Evolutionary conservation across 2,329 filamentous ascomycete species (phyloP).

Genomic region (Sclerotinia subarctica): DNA sequence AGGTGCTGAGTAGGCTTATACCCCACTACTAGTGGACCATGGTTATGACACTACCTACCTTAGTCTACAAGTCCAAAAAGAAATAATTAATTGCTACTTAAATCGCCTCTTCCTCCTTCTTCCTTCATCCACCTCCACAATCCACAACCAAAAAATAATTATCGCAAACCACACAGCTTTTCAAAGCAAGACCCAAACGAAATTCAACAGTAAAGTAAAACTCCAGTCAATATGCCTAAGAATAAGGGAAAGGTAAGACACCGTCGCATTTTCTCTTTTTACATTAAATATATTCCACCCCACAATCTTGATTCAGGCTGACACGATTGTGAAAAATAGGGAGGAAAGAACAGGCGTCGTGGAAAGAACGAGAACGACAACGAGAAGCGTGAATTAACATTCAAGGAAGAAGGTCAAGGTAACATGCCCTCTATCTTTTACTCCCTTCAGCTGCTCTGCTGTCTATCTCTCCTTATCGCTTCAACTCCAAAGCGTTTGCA

Average conservation of each 20-base stretch:
- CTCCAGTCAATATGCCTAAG: slow-evolving; percentile 75
- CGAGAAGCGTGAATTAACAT: slow-evolving; percentile 96
- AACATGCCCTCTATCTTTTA: slow-evolving; percentile 29
- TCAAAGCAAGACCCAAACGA: background rate
- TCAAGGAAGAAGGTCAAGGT: slow-evolving; percentile 97
- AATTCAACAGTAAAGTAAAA: slow-evolving; percentile 15
- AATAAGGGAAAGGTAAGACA: slow-evolving; percentile 92
- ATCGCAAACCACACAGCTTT: background rate
- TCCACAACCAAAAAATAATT: background rate
- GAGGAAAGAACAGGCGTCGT: slow-evolving; percentile 96
- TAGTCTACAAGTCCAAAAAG: background rate
- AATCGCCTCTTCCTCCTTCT: background rate
- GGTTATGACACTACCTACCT: background rate
- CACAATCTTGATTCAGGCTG: slow-evolving; percentile 6
- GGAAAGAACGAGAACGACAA: slow-evolving; percentile 99
- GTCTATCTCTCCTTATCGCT: slow-evolving; percentile 17
- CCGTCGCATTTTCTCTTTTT: background rate
- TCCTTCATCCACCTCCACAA: background rate
- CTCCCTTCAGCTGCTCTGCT: background rate
- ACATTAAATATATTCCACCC: background rate
- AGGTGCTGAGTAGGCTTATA: background rate
- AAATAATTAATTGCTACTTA: background rate
- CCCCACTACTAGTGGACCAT: slow-evolving; percentile 2
- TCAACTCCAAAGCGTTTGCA: slow-evolving; percentile 42
- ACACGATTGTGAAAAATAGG: slow-evolving; percentile 51